Evolutionary conservation across 1,284 basidiomycete genomes (phyloP), one percentile per base, ranked within the genome.

Genomic region (Xerocomus nothofagi): DNA sequence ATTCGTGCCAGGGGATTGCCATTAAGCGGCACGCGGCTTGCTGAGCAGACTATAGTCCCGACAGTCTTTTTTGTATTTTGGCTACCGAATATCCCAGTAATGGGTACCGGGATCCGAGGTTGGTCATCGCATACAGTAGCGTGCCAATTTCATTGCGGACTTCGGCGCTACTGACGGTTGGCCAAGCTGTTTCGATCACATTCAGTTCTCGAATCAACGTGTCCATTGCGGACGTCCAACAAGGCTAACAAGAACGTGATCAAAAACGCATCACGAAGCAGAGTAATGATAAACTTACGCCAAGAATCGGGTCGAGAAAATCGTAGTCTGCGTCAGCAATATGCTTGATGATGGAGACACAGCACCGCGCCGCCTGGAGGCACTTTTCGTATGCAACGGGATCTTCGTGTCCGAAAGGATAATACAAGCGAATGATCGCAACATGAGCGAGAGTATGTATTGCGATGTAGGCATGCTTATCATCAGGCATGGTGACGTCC

Each of bases 301-400:
- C 84, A 54, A 88, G 74, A 55, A 88, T 79, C 20, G 87, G 87
- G 69, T 89, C 86, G 27, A 89, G 73, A 63, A 80, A 84, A 34
- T 78, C 75, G 53, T 79, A 85, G 60, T 88, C 85, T 58, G 76
- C 67, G 31, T 87, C 84, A 23, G 73, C 66, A 49, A 87, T 72
- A 53, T 80, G 77, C 60, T 82, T 82, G 58, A 82, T 76, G 57
- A 88, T 70, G 37, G 75, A 71, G 39, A 80, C 75, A 54, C 78
- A 77, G 21, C 78, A 72, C 41, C 80, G 75, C 21, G 84, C 82
- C 20, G 86, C 81, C 47, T 71, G 75, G 40, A 81, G 71, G 54
- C 80, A 84, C 64, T 86, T 84, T 30, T 84, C 82, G 56, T 84
- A 83, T 21, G 80, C 78, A 42, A 76, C 62, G 14, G 74, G 71